phyloP scores from a whole-genome alignment of 129 eudicot genomes.

The Pittosporum tobira region DNA sequence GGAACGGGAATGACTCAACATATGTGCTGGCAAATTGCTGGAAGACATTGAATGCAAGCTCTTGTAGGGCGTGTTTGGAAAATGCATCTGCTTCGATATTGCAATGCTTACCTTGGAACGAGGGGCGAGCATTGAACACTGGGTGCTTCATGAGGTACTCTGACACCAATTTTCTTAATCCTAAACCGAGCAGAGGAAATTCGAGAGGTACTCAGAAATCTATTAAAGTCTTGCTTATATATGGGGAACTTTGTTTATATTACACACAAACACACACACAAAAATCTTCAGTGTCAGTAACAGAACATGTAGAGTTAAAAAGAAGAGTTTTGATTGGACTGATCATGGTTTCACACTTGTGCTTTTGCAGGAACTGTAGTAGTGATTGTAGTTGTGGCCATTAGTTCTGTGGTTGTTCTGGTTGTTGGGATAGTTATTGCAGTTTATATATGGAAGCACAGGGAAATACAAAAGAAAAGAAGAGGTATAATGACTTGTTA shows the following conservation, averaged over 20 bases:
- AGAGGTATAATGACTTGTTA: conserved; percentile 36
- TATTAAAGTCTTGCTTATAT: neutral
- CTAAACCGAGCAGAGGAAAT: conserved; percentile 27
- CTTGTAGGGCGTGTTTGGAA: conserved; percentile 54
- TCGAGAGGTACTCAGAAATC: conserved; percentile 29
- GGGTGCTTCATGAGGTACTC: conserved; percentile 89
- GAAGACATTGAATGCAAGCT: conserved; percentile 44
- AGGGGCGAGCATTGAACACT: conserved; percentile 62
- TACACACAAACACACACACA: no score
- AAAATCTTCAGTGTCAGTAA: no score
- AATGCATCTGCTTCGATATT: conserved; percentile 38
- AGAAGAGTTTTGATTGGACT: conserved; percentile 2
- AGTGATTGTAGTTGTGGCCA: conserved; percentile 37
- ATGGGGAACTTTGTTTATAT: no score
- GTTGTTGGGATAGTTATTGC: conserved; percentile 36
- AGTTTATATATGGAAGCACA: conserved; percentile 37
- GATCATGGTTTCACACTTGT: conserved; percentile 4
- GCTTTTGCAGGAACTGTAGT: conserved; percentile 43
- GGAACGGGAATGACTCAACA: conserved; percentile 24
- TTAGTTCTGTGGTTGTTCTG: conserved; percentile 52
- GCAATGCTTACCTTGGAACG: conserved; percentile 60
- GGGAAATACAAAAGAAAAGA: conserved; percentile 49
- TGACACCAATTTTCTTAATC: conserved; percentile 63
- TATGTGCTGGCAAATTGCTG: conserved; percentile 76
- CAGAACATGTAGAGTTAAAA: neutral